Evolutionary conservation across 768 basidiomycete species (phyloP).

Genomic region (Naganishia randhawae): DNA sequence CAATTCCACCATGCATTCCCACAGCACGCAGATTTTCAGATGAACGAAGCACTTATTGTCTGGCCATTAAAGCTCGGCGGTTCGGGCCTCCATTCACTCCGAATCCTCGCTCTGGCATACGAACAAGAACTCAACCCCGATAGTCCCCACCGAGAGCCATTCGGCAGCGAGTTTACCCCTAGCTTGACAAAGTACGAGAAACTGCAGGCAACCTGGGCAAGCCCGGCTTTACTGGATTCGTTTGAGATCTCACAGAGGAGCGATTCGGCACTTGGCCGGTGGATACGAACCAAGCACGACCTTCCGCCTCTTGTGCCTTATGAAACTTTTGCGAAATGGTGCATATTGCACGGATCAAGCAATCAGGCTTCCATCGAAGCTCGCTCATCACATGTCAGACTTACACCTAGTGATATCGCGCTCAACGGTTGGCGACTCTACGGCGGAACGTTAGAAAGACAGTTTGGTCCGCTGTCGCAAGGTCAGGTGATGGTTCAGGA

Average conservation of each 20-base stretch:
- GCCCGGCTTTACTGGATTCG: background rate
- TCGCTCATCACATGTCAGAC: background rate
- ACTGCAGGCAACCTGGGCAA: background rate
- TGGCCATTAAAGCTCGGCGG: conserved; percentile 25
- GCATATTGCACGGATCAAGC: background rate
- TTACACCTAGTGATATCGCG: background rate
- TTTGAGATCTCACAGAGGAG: background rate
- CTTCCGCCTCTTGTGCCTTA: background rate
- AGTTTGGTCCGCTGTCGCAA: background rate
- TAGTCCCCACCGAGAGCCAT: background rate
- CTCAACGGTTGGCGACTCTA: conserved; percentile 4
- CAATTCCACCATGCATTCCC: conserved; percentile 4
- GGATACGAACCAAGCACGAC: background rate
- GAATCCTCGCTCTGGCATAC: background rate
- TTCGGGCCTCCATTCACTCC: conserved; percentile 15
- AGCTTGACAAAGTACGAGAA: background rate
- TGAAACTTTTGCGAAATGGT: conserved; percentile 1
- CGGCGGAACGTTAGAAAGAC: background rate
- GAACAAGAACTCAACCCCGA: background rate
- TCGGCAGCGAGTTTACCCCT: background rate
- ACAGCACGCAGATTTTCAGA: background rate
- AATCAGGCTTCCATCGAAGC: background rate
- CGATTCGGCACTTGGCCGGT: conserved; percentile 6
- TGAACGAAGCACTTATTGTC: background rate
- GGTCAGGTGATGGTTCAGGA: conserved; percentile 12